Conservation (phyloP, 805 yeast species). For the Brettanomyces nanus region DNA sequence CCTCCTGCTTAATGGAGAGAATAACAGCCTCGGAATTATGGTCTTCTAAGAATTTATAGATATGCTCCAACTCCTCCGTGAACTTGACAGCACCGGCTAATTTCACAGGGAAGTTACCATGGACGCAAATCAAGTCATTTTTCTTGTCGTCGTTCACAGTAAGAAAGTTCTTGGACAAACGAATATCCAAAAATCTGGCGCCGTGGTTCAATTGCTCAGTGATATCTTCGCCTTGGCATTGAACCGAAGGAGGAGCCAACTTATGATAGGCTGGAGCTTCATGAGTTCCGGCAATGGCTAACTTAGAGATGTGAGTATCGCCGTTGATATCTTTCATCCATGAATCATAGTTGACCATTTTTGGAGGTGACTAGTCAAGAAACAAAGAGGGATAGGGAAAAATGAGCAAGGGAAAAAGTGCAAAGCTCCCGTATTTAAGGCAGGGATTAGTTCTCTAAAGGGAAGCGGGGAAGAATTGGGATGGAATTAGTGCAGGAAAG, state of each 20-base stretch:
- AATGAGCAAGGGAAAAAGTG: no score
- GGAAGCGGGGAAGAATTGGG: no score
- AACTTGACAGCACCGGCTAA: constrained; percentile 50
- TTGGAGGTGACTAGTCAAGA: no score
- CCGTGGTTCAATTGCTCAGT: constrained; percentile 61
- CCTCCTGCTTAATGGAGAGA: constrained; percentile 69
- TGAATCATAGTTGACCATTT: constrained; percentile 8
- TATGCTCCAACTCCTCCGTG: constrained; percentile 42
- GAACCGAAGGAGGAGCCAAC: constrained; percentile 64
- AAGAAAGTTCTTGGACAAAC: constrained; percentile 52
- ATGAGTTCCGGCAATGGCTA: constrained; percentile 81
- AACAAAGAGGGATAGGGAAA: no score
- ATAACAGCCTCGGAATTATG: constrained; percentile 55
- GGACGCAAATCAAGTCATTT: constrained; percentile 57
- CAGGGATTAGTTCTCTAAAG: no score
- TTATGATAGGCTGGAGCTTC: constrained; percentile 64
- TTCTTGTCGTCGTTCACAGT: constrained; percentile 29
- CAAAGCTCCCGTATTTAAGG: no score
- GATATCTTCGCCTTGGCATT: constrained; percentile 60
- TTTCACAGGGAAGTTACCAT: constrained; percentile 69
- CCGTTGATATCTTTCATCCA: constrained; percentile 55
- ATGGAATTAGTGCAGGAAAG: no score
- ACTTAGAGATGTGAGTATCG: constrained; percentile 38
- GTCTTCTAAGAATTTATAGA: constrained; percentile 46
- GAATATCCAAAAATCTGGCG: constrained; percentile 64